phyloP scores from a whole-genome alignment of 2,329 filamentous ascomycete species.

The Whalleya microplaca region DNA sequence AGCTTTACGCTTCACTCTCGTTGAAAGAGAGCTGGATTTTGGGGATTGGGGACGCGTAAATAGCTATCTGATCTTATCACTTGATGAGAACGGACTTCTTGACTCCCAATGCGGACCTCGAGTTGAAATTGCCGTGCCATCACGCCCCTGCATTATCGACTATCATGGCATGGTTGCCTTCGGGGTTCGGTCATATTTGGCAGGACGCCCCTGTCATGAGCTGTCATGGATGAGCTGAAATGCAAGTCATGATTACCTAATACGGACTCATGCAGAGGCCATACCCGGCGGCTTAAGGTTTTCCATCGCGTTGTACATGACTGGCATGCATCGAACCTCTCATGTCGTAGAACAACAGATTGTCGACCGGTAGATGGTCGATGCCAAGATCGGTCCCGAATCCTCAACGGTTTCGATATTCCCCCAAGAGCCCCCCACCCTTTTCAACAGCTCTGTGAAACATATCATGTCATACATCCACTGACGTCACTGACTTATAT shows the following conservation, averaged over 20 bases:
- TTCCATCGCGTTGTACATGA: no score
- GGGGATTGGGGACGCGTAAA: no score
- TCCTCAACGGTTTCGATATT: constrained; percentile 13
- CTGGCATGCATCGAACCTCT: no score
- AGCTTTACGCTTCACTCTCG: not conserved
- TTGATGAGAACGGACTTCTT: no score
- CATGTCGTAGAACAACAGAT: no score
- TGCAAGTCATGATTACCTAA: no score
- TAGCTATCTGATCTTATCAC: no score
- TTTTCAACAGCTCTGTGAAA: constrained; percentile 18
- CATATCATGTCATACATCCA: constrained; percentile 21
- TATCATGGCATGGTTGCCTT: not conserved
- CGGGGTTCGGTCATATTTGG: not conserved
- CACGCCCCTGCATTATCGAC: not conserved
- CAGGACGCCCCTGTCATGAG: no score
- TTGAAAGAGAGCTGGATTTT: not conserved
- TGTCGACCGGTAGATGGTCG: not conserved
- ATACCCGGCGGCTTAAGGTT: no score
- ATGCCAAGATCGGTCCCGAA: constrained; percentile 22
- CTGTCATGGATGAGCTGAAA: no score
- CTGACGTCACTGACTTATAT: constrained; percentile 27
- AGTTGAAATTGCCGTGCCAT: not conserved
- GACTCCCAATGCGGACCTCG: no score
- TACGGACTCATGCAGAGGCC: no score
- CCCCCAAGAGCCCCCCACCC: constrained; percentile 11